These are phyloP conservation scores for Tilletia setariae DNA, from an alignment of 1,284 basidiomycete genomes.

Conservation along the genomic window DNA sequence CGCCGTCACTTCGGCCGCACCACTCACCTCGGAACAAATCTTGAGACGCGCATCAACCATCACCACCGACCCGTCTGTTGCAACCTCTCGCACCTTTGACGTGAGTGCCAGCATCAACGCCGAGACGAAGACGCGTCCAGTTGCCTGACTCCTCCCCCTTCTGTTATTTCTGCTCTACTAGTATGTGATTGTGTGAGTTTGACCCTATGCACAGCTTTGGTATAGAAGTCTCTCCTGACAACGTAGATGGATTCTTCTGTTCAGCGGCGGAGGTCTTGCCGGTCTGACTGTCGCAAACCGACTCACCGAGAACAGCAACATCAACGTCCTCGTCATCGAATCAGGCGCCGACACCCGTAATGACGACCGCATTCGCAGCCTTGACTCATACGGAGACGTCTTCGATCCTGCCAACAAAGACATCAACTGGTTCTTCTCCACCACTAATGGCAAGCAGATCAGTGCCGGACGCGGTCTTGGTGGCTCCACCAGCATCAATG, in stretches of 20 bases:
- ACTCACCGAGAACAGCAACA: conserved; percentile 52
- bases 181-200: conserved; percentile 8
- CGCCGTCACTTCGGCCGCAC: not conserved
- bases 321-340: conserved; percentile 49
- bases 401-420: conserved; percentile 44
- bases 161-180: not conserved
- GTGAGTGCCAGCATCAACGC: not conserved
- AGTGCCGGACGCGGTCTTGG: conserved; percentile 63
- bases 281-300: conserved; percentile 54
- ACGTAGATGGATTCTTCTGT: not conserved
- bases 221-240: not conserved
- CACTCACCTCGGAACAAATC: not conserved
- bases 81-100: not conserved
- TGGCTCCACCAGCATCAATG: conserved; percentile 65
- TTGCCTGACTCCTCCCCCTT: not conserved
- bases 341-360: conserved; percentile 42
- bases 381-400: conserved; percentile 51
- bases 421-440: conserved; percentile 60
- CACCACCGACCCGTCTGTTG: not conserved
- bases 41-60: not conserved
- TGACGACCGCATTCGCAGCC: conserved; percentile 25
- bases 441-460: conserved; percentile 58
- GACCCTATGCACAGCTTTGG: not conserved
- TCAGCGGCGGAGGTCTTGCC: conserved; percentile 39
- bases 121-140: too few relatives aligned